These are phyloP conservation scores for Russula foetens DNA, from an alignment of 768 basidiomycete genomes.

Conservation along the genomic window DNA sequence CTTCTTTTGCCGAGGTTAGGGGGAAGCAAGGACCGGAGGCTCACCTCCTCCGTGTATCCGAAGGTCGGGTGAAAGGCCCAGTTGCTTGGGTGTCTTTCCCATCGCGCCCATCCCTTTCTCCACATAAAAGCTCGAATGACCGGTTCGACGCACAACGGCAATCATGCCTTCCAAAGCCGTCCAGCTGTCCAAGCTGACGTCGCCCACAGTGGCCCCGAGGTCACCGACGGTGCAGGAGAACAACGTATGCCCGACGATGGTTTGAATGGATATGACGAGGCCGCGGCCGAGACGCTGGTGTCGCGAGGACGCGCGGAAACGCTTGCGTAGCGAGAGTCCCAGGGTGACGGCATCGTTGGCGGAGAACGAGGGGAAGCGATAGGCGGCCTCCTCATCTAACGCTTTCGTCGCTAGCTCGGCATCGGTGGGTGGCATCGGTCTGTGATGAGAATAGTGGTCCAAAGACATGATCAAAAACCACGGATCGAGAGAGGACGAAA, in stretches of 20 bases:
- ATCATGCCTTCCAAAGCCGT: slow-evolving; percentile 71
- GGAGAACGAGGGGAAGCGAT: slow-evolving; percentile 66
- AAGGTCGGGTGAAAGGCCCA: slow-evolving; percentile 59
- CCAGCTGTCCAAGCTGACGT: slow-evolving; percentile 80
- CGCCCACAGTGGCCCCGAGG: slow-evolving; percentile 56
- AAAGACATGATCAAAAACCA: slow-evolving; percentile 28
- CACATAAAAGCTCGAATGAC: slow-evolving; percentile 80
- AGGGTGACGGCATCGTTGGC: slow-evolving; percentile 76
- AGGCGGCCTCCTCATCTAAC: slow-evolving; percentile 58
- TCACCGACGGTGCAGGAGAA: slow-evolving; percentile 84
- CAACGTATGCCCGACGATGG: slow-evolving; percentile 67
- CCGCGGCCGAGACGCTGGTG: slow-evolving; percentile 67
- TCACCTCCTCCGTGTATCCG: slow-evolving; percentile 71
- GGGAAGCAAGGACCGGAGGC: slow-evolving; percentile 22
- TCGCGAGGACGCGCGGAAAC: slow-evolving; percentile 66
- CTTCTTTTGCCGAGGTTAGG: background rate
- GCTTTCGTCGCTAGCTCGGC: slow-evolving; percentile 66
- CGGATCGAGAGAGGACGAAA: slow-evolving; percentile 2
- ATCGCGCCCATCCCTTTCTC: slow-evolving; percentile 82
- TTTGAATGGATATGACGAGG: slow-evolving; percentile 72
- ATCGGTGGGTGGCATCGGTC: slow-evolving; percentile 53
- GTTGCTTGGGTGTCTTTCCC: slow-evolving; percentile 67
- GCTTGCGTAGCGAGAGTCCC: slow-evolving; percentile 70
- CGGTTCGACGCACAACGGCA: slow-evolving; percentile 67
- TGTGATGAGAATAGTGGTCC: slow-evolving; percentile 59